Conservation (phyloP, 305 asterid species). For the Coffea humblotiana region DNA sequence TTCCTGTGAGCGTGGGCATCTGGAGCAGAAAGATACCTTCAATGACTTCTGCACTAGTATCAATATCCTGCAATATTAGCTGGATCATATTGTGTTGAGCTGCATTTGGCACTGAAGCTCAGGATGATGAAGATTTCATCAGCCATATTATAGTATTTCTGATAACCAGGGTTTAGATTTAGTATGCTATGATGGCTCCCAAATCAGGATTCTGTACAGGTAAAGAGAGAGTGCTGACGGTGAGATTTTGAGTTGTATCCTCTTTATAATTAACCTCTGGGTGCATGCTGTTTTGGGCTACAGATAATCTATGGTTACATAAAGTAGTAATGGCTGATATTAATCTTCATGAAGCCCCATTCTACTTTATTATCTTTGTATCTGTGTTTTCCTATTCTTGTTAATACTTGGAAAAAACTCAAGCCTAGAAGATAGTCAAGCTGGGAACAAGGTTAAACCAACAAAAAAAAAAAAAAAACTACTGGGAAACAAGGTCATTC, state of each 20-base stretch:
- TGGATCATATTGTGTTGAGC: background rate
- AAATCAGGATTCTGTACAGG: background rate
- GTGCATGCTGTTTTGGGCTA: constrained; percentile 5
- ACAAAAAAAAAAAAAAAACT: too few relatives aligned
- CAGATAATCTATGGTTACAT: background rate
- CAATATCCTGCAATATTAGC: background rate
- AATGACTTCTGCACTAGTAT: background rate
- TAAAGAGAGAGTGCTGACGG: constrained; percentile 23
- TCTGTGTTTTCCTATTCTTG: background rate
- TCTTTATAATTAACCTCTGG: constrained; percentile 11
- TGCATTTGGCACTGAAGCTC: constrained; percentile 2
- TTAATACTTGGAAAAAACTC: background rate
- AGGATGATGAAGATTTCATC: background rate
- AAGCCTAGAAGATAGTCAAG: background rate
- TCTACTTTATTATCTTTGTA: too few relatives aligned
- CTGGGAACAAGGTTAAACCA: background rate
- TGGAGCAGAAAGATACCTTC: background rate
- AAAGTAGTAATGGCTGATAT: constrained; percentile 10
- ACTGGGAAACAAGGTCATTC: background rate
- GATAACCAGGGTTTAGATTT: background rate
- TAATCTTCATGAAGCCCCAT: background rate
- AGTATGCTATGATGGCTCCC: background rate
- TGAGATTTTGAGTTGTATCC: constrained; percentile 25
- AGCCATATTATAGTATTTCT: constrained; percentile 1
- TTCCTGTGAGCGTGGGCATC: background rate